phyloP scores from a whole-genome alignment of 108 stramenopile species.

The Nannochloropsis granulata region DNA sequence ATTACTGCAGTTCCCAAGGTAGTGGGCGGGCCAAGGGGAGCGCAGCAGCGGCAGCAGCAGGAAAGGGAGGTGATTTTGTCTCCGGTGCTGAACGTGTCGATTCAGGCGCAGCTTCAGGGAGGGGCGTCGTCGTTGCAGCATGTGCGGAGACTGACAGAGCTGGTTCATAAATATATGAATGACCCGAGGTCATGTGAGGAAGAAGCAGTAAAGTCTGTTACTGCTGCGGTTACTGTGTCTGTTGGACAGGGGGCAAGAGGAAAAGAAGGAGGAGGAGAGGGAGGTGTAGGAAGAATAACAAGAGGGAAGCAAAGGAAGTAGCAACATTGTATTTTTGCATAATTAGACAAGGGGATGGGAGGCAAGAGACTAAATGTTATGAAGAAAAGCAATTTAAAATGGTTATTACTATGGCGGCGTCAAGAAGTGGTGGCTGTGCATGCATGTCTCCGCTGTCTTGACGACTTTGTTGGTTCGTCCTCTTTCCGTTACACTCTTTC shows the following conservation, averaged over 20 bases:
- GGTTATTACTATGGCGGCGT: too few species aligned
- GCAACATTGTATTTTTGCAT: too few species aligned
- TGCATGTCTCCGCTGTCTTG: too few species aligned
- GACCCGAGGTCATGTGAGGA: neutral
- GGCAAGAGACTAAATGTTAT: too few species aligned
- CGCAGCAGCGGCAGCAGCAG: neutral
- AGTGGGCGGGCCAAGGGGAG: neutral
- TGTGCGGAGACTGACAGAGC: neutral
- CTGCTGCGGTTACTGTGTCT: too few species aligned
- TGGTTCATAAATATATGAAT: neutral
- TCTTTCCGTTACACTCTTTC: too few species aligned
- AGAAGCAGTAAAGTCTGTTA: neutral
- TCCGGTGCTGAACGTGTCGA: neutral
- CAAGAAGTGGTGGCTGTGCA: too few species aligned
- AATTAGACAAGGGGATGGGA: too few species aligned
- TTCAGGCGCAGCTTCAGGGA: neutral
- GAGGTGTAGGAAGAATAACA: neutral
- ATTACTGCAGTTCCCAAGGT: neutral
- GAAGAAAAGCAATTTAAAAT: too few species aligned
- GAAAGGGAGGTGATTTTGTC: neutral
- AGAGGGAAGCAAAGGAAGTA: too few species aligned
- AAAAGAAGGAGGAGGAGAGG: neutral
- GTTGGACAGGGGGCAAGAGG: too few species aligned
- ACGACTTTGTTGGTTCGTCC: too few species aligned
- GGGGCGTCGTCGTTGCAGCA: neutral